A percentile compares a stretch with the other conserved stretches of the same genome.
Evolutionary conservation across 2,329 filamentous ascomycete genomes (phyloP).

Genomic region (Neofusicoccum laricinum): DNA sequence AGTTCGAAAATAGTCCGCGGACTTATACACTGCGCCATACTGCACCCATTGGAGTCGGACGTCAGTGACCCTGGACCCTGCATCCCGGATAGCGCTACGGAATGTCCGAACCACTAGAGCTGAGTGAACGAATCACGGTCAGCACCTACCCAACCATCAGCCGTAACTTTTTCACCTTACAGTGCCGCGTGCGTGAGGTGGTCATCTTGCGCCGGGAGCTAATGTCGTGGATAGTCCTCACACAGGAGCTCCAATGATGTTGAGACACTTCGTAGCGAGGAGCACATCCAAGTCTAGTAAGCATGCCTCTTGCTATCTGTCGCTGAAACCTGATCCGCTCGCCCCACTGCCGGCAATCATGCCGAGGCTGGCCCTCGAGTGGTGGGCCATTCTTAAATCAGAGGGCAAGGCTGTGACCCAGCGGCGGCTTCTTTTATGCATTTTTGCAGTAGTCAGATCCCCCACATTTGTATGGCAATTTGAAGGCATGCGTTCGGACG

Average conservation of each 20-base stretch:
- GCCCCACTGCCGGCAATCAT: background rate
- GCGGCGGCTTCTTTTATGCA: too few species aligned
- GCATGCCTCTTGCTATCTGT: background rate
- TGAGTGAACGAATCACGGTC: slow-evolving; percentile 11
- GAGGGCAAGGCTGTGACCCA: too few species aligned
- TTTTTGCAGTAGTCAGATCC: too few species aligned
- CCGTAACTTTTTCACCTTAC: background rate
- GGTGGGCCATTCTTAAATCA: background rate
- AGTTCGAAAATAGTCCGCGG: background rate
- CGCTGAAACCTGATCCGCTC: background rate
- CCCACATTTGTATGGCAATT: too few species aligned
- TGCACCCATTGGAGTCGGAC: background rate
- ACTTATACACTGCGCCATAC: background rate
- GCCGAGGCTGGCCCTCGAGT: background rate
- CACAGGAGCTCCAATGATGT: slow-evolving; percentile 5
- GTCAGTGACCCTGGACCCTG: background rate
- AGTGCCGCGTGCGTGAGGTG: background rate
- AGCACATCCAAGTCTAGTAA: slow-evolving; percentile 10
- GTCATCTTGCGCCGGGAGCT: background rate
- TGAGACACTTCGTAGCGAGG: background rate
- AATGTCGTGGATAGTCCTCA: slow-evolving; percentile 5
- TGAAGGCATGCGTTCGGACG: too few species aligned
- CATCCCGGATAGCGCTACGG: slow-evolving; percentile 2
- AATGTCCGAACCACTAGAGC: slow-evolving; percentile 1
- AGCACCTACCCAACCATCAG: background rate